phyloP scores from a whole-genome alignment of 345 rosid species.

The Gossypium longicalyx region DNA sequence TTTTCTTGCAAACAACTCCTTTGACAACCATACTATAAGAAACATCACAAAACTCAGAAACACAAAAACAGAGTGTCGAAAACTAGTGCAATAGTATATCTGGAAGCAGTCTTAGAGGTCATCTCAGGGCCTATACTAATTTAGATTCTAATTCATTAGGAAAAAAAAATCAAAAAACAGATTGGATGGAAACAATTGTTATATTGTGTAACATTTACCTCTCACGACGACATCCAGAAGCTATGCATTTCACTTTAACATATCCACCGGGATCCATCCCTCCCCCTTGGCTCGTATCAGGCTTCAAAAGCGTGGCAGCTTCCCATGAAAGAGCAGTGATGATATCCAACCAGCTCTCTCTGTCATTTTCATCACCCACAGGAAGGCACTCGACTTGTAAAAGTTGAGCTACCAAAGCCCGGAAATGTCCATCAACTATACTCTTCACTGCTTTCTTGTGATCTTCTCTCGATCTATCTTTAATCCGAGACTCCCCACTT shows the following conservation, averaged over 20 bases:
- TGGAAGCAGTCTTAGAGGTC: not conserved
- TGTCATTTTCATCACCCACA: conserved; percentile 51
- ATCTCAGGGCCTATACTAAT: too few species aligned
- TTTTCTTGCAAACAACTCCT: conserved; percentile 99
- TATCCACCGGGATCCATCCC: conserved; percentile 99
- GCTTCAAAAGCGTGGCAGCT: conserved; percentile 88
- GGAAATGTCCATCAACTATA: conserved; percentile 93
- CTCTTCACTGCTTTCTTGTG: conserved; percentile 78
- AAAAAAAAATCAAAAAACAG: too few species aligned
- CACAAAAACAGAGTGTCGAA: not conserved
- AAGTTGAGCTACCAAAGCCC: conserved; percentile 88
- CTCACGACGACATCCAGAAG: conserved; percentile 73
- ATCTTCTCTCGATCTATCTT: conserved; percentile 68
- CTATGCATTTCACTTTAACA: conserved; percentile 95
- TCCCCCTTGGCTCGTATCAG: conserved; percentile 88
- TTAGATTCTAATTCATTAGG: too few species aligned
- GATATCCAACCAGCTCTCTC: conserved; percentile 84
- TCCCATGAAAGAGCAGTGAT: conserved; percentile 94
- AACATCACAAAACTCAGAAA: conserved; percentile 4
- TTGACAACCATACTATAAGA: conserved; percentile 69
- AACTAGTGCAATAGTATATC: not conserved
- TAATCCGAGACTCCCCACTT: conserved; percentile 62
- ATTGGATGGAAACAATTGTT: too few species aligned
- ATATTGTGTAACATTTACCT: conserved; percentile 50
- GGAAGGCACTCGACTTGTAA: conserved; percentile 86